Evolutionary conservation across 1,139 yeast genomes (phyloP).

Genomic region (Casaregolazyma lundiana): DNA sequence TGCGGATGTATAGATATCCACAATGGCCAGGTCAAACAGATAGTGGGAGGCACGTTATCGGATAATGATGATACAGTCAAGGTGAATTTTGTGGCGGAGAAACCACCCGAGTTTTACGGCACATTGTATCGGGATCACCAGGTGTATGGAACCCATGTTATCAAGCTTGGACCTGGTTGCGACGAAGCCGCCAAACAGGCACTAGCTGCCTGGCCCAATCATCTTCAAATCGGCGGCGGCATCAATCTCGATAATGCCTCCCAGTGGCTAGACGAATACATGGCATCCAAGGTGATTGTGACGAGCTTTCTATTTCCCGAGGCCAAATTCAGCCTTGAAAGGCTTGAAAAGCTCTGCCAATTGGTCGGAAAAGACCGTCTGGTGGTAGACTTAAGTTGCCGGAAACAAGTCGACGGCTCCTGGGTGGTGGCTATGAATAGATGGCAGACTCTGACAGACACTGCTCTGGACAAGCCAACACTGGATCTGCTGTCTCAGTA

Average conservation of each 20-base stretch:
- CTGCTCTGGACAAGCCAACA: constrained; percentile 50
- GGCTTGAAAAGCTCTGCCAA: constrained; percentile 45
- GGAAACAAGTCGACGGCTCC: constrained; percentile 41
- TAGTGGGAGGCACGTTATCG: constrained; percentile 85
- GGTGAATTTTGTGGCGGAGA: constrained; percentile 77
- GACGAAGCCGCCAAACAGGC: constrained; percentile 82
- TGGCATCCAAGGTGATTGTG: constrained; percentile 83
- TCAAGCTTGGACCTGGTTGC: constrained; percentile 81
- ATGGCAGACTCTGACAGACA: constrained; percentile 86
- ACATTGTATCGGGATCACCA: constrained; percentile 55
- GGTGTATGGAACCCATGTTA: constrained; percentile 82
- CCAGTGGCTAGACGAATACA: constrained; percentile 56
- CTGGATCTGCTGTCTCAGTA: constrained; percentile 52
- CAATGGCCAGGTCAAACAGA: constrained; percentile 91
- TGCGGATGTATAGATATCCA: constrained; percentile 96
- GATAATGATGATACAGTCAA: constrained; percentile 40
- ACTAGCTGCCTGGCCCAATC: constrained; percentile 63
- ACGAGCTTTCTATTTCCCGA: constrained; percentile 84
- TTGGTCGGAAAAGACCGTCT: constrained; percentile 60
- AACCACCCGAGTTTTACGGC: constrained; percentile 75
- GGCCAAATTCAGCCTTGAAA: constrained; percentile 51
- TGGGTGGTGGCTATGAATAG: constrained; percentile 97
- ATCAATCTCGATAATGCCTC: constrained; percentile 68
- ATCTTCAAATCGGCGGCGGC: constrained; percentile 90
- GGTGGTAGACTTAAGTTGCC: constrained; percentile 90